Conservation (phyloP, 176 grass and related monocot genomes). For the Pharus latifolius region DNA sequence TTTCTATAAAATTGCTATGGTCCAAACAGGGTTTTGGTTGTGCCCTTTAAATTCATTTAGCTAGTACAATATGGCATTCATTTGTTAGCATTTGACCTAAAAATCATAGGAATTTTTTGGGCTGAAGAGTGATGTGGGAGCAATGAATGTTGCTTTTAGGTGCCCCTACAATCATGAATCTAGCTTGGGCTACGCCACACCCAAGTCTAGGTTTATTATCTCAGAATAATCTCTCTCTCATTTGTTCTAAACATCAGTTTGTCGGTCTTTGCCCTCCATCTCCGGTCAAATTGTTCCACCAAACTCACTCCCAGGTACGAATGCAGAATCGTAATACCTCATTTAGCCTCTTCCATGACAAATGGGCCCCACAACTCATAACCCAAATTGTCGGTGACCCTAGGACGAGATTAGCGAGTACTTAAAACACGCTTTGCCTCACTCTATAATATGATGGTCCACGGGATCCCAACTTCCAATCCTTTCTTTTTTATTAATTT, state of each 20-base stretch:
- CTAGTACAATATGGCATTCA: too few relatives aligned
- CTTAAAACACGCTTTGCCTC: neutral
- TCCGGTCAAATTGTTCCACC: slow-evolving; percentile 27
- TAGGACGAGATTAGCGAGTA: neutral
- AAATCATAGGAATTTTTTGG: neutral
- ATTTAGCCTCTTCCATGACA: neutral
- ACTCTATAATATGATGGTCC: slow-evolving; percentile 1
- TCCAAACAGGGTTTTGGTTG: too few relatives aligned
- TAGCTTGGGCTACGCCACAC: neutral
- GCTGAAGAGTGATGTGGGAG: slow-evolving; percentile 24
- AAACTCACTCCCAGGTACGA: neutral
- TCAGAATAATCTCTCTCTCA: neutral
- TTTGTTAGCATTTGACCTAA: slow-evolving; percentile 26
- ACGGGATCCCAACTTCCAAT: slow-evolving; percentile 15
- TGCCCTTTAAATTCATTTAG: neutral
- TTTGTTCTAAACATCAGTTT: slow-evolving; percentile 42
- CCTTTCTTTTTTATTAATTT: neutral
- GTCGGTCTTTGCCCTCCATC: slow-evolving; percentile 29
- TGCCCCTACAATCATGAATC: slow-evolving; percentile 7
- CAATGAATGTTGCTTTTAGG: slow-evolving; percentile 27
- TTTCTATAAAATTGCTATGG: too few relatives aligned
- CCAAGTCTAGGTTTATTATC: neutral
- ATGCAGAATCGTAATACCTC: neutral
- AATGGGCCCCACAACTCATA: neutral
- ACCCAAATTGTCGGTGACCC: neutral